These are phyloP conservation scores for Saccharomycopsis sp. DNA, from an alignment of 805 yeast genomes.

Conservation along the genomic window DNA sequence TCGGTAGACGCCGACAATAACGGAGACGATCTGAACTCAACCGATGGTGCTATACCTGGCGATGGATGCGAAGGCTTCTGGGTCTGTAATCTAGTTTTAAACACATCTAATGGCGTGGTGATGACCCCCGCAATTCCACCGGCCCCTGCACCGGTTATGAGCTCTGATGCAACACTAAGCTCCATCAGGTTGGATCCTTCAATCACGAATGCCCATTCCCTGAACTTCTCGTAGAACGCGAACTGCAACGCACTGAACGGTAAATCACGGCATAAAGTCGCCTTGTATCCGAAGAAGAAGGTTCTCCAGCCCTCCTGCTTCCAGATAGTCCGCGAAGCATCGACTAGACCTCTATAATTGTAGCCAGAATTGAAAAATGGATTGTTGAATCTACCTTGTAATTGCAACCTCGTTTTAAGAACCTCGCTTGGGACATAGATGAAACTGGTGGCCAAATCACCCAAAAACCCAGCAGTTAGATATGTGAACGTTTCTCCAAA, in stretches of 20 bases:
- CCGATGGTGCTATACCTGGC: constrained; percentile 15
- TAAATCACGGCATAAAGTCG: constrained; percentile 84
- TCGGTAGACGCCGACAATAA: constrained; percentile 18
- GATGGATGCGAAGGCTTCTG: constrained; percentile 39
- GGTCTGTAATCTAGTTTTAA: constrained; percentile 90
- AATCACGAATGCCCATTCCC: constrained; percentile 48
- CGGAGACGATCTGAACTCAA: constrained; percentile 19
- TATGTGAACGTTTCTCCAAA: constrained; percentile 76
- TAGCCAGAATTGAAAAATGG: constrained; percentile 76
- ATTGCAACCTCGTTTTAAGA: constrained; percentile 82
- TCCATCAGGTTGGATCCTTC: constrained; percentile 34
- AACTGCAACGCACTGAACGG: constrained; percentile 96
- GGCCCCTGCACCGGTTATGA: constrained; percentile 89
- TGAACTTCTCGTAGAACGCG: constrained; percentile 85
- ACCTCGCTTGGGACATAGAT: constrained; percentile 96
- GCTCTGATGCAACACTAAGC: constrained; percentile 54
- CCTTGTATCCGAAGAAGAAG: constrained; percentile 86
- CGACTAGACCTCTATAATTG: constrained; percentile 67
- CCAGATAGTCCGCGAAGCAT: constrained; percentile 63
- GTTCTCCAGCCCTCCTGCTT: constrained; percentile 68
- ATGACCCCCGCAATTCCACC: constrained; percentile 87
- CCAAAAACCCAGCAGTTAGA: constrained; percentile 82
- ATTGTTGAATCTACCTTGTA: constrained; percentile 85
- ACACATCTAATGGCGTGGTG: constrained; percentile 89
- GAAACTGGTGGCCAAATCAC: constrained; percentile 83